Evolutionary conservation across 768 basidiomycete genomes (phyloP), one percentile per base, ranked within the genome.

Genomic region (Pulveroboletus sp.): DNA sequence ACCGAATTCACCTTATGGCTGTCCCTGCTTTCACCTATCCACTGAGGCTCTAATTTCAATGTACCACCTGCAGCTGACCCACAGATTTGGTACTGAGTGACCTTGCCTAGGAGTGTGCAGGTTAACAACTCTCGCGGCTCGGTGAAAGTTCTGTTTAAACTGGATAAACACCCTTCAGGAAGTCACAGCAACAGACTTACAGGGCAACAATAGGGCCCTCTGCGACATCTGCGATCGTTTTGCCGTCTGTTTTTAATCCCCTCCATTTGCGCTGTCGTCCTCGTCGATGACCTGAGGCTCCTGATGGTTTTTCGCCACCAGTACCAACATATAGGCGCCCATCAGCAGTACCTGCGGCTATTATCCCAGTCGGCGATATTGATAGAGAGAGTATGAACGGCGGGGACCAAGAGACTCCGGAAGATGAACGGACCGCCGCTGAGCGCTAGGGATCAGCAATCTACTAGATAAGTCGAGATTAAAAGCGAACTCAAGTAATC

Each of bases 261-360:
- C 81, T 79, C 89, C 90, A 92, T 58, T 80, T 86, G 50, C 81
- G 78, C 32, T 72, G 72, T 51, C 76, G 71, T 59, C 77, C 81
- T 68, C 81, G 83, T 61, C 74, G 69, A 36, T 61, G 60, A 21
- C 47, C 28, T 13, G 56, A 38, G 35, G 49, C 44, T 17, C 53
- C 53, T 7, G 50, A 55, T 31, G 49, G 46, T 59, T 80, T 86
- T 60, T 84, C 83, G 6, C 84, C 87, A 4, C 87, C 81, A 9
- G 76, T 75, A 11, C 87, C 86, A 24, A 89, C 57, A 73, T 81
- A 82, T 5, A 91, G 60, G 35, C 80, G 78, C 4, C 89, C 89
- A 61, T 91, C 86, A 8, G 87, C 89, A 1, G 83, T 86, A 6
- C 86, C 82, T 6, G 80, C 85, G 13, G 82, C 86, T 15, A 90